Evolutionary conservation across 176 grass and related monocot species (phyloP).

Genomic region (Poa annua): DNA sequence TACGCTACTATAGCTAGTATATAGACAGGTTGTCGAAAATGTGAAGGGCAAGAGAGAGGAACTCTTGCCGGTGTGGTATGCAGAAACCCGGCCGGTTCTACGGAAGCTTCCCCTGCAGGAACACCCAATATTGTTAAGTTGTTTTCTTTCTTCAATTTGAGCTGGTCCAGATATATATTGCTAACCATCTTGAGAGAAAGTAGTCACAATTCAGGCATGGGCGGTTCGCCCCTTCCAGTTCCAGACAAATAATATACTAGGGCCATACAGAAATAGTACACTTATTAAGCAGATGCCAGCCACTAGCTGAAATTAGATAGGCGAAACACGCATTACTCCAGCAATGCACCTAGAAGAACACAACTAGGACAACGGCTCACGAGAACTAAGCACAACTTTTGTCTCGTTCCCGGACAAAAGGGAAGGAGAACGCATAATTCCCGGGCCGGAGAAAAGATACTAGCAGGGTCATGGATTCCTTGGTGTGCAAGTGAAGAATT

Average conservation of each 20-base stretch:
- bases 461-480: slow-evolving; percentile 25
- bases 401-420: not conserved
- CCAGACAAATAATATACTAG: not conserved
- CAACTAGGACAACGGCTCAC: not conserved
- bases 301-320: not conserved
- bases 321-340: not conserved
- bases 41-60: not conserved
- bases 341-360: slow-evolving; percentile 2
- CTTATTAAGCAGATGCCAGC: not conserved
- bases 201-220: not conserved
- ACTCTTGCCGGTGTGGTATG: slow-evolving; percentile 7
- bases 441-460: not conserved
- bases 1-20: too few species aligned
- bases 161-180: not conserved
- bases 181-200: not conserved
- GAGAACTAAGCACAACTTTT: not conserved
- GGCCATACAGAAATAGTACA: not conserved
- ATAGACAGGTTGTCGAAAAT: not conserved
- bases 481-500: slow-evolving; percentile 52
- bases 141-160: not conserved
- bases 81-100: not conserved
- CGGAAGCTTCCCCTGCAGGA: slow-evolving; percentile 26
- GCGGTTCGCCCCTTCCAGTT: not conserved
- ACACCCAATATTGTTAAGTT: not conserved
- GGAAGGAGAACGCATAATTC: not conserved